Evolutionary conservation across 192 early-diverging fungal genomes (phyloP).

Genomic region (Coemansia sp.): DNA sequence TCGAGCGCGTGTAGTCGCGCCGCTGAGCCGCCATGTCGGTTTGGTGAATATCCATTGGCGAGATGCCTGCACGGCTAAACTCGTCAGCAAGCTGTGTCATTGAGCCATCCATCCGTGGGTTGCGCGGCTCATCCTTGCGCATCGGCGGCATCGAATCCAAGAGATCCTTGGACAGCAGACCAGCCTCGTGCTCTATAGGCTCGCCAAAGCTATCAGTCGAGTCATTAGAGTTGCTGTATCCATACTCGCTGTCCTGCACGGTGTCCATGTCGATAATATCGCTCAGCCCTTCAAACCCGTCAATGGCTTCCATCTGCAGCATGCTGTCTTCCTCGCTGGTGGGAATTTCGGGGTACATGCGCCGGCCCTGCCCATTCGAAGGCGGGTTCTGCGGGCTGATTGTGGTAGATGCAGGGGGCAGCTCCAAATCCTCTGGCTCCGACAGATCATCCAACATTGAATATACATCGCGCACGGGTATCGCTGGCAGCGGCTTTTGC

Average conservation of each 20-base stretch:
- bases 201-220: conserved; percentile 52
- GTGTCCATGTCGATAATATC: conserved; percentile 31
- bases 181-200: conserved; percentile 40
- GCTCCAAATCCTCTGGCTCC: conserved; percentile 40
- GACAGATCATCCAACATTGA: conserved; percentile 20
- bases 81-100: background rate
- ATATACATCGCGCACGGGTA: conserved; percentile 17
- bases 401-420: conserved; percentile 28
- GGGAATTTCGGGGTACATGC: background rate
- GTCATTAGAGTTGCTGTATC: conserved; percentile 36
- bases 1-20: background rate
- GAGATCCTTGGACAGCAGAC: conserved; percentile 33
- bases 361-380: background rate
- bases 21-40: background rate
- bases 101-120: conserved; percentile 1
- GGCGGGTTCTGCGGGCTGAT: background rate
- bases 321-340: conserved; percentile 10
- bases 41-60: no score
- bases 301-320: conserved; percentile 48
- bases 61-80: no score
- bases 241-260: conserved; percentile 29
- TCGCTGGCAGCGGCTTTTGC: background rate
- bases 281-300: conserved; percentile 35
- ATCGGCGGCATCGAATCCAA: background rate
- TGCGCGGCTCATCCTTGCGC: background rate